Conservation (phyloP, 306 rosid species). For the Inga leiocalycina region DNA sequence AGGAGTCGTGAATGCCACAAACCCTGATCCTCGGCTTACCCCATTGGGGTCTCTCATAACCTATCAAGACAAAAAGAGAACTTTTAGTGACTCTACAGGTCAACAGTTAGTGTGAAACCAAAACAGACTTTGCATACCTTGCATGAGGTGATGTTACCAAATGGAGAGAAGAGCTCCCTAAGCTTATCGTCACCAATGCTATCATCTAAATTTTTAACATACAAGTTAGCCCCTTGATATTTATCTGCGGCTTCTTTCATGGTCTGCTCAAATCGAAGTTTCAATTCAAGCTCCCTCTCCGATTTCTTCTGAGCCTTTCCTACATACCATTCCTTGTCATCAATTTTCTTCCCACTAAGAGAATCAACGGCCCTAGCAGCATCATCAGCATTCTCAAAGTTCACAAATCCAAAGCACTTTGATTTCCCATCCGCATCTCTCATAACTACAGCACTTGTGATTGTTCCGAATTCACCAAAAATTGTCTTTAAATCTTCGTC, state of each 20-base stretch:
- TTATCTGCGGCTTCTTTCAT: constrained; percentile 95
- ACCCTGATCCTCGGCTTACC: constrained; percentile 91
- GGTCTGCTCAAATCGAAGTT: constrained; percentile 74
- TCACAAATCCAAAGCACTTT: constrained; percentile 92
- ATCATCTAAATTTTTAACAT: constrained; percentile 85
- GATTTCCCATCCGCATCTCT: constrained; percentile 96
- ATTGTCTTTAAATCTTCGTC: constrained; percentile 73
- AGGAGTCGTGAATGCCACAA: constrained; percentile 92
- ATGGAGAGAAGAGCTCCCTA: constrained; percentile 73
- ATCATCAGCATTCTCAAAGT: constrained; percentile 86
- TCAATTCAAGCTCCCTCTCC: constrained; percentile 84
- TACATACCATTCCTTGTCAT: constrained; percentile 89
- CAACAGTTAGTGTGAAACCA: constrained; percentile 13
- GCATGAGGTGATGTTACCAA: constrained; percentile 85
- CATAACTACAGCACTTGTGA: constrained; percentile 91
- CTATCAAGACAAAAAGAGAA: constrained; percentile 46
- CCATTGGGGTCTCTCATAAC: constrained; percentile 98
- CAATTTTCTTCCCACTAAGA: constrained; percentile 73
- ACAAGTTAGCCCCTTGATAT: constrained; percentile 89
- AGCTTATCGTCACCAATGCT: constrained; percentile 73
- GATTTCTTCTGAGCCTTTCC: constrained; percentile 97
- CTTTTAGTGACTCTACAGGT: constrained; percentile 15
- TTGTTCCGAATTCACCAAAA: constrained; percentile 80
- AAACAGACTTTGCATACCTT: constrained; percentile 58
- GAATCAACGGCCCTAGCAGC: constrained; percentile 84